A percentile compares a stretch with the other conserved stretches of the same genome.
phyloP scores from a whole-genome alignment of 2,329 filamentous ascomycete species.

The Monilinia laxa region DNA sequence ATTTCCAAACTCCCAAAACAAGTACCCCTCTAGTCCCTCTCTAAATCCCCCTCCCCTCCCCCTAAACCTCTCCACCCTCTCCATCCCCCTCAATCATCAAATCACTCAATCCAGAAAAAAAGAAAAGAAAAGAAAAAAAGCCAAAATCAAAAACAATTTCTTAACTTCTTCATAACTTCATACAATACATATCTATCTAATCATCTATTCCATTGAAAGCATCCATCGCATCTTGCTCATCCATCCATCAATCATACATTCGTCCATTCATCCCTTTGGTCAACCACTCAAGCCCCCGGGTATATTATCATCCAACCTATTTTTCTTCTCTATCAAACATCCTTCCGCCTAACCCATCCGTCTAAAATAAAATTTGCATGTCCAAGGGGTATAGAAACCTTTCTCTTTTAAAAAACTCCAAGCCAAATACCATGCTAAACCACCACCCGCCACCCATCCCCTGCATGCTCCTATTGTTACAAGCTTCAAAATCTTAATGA shows the following conservation, averaged over 20 bases:
- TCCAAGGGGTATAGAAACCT: not conserved
- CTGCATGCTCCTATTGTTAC: not conserved
- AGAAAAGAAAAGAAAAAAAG: too few relatives aligned
- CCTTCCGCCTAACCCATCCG: not conserved
- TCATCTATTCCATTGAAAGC: not conserved
- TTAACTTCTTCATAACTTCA: too few relatives aligned
- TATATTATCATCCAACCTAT: conserved; percentile 10
- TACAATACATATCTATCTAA: not conserved
- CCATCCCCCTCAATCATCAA: too few relatives aligned
- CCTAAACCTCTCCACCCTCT: too few relatives aligned
- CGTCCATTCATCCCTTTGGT: not conserved
- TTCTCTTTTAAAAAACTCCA: not conserved
- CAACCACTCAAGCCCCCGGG: not conserved
- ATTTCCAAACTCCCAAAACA: too few relatives aligned
- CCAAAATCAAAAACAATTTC: too few relatives aligned
- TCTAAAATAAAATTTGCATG: not conserved
- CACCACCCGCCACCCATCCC: not conserved
- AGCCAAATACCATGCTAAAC: not conserved
- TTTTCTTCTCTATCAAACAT: not conserved
- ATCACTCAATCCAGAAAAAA: too few relatives aligned
- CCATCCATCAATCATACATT: too few relatives aligned
- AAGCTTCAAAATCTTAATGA: not conserved
- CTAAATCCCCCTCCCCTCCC: too few relatives aligned
- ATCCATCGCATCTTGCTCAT: not conserved
- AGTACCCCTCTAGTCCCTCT: too few relatives aligned